Base-by-base conservation (phyloP, 371 early-diverging fungal species). In the Mortierella sp. region DNA sequence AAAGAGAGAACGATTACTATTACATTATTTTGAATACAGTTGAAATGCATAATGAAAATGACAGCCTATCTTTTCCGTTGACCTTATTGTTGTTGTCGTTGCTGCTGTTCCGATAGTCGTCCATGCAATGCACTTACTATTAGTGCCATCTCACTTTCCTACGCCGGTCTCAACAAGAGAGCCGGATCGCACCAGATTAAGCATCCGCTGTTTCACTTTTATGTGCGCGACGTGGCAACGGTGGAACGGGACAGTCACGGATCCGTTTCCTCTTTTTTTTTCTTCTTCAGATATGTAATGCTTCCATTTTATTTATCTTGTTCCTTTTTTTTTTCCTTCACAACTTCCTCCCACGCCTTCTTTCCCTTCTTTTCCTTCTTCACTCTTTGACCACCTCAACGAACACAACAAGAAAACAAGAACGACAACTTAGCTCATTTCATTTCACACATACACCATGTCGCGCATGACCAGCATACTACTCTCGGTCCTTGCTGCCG, bases 401-500 rank as follows among this genome's bases (percentile, higher is more conserved):
- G 65, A 75, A 75, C 47, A 47, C 48, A 31, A 16, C 13, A 34
- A 52, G 10, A 13, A 71, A 28, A 70, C 50, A 42, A 21, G 10
- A 48, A 68, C 57, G 44, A 38, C 44, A 24, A 10, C 42, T n/a
- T n/a, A 24, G 24, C 50, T 21, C 70, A 44, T 45, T 48, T 19
- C 19, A 54, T 38, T 38, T 38, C 19, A 54, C 68, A 11, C 48
- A 19, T 47, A 50, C 50, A 47, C 58, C 65, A 84, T 84, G 85
- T 54, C 80, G 50, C 76, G 75, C 58, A 77, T 79, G 82, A 72
- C 47, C 26, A 58, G 70, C 11, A 47, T 73, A 34, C 45, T 78
- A 71, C 76, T 78, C 70, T 55, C 81, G 44, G 73, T 84, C 38
- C 74, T 84, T 28, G 73, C 76, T 42, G 81, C 70, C 34, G 65